Percentiles rank a stretch among this genome's conserved stretches.
Conservation (phyloP, 2,329 filamentous ascomycete species). For the Tolypocladium guangdongense region DNA sequence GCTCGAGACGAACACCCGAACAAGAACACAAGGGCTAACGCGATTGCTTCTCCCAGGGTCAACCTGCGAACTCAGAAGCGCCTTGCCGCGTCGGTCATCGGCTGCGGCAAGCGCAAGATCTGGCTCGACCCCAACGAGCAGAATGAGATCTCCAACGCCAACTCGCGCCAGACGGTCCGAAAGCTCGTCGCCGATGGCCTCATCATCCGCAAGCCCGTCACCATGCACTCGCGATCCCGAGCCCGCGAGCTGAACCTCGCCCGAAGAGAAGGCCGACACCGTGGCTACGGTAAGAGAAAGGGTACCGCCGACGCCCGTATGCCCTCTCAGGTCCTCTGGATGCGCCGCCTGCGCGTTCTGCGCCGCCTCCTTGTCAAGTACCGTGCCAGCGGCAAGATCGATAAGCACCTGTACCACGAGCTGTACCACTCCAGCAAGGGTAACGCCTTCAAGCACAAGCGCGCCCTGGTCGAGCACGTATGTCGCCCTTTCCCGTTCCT, state of each 20-base stretch:
- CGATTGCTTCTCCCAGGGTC: constrained; percentile 55
- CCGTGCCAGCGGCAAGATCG: constrained; percentile 98
- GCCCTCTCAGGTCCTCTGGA: constrained; percentile 97
- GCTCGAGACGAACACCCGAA: not conserved
- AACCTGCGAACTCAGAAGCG: constrained; percentile 99
- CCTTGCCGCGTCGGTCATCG: constrained; percentile 95
- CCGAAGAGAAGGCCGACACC: constrained; percentile 91
- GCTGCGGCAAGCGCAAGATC: constrained; percentile 99
- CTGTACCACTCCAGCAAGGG: constrained; percentile 99
- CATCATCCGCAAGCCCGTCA: constrained; percentile 99
- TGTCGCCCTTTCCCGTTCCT: constrained; percentile 32
- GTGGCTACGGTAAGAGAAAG: constrained; percentile 99
- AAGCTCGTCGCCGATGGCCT: constrained; percentile 99
- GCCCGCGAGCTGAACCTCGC: constrained; percentile 91
- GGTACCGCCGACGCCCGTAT: constrained; percentile 99
- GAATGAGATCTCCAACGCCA: constrained; percentile 99
- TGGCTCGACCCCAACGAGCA: constrained; percentile 99
- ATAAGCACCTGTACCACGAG: constrained; percentile 99
- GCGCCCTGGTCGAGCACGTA: constrained; percentile 99
- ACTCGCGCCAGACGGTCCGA: constrained; percentile 99
- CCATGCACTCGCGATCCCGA: constrained; percentile 97
- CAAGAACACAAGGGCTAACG: constrained; percentile 14
- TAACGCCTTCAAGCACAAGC: constrained; percentile 99
- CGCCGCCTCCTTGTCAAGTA: constrained; percentile 99
- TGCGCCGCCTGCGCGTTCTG: constrained; percentile 98